Conservation (phyloP, 805 yeast genomes). For the Candida fluviatilis region DNA sequence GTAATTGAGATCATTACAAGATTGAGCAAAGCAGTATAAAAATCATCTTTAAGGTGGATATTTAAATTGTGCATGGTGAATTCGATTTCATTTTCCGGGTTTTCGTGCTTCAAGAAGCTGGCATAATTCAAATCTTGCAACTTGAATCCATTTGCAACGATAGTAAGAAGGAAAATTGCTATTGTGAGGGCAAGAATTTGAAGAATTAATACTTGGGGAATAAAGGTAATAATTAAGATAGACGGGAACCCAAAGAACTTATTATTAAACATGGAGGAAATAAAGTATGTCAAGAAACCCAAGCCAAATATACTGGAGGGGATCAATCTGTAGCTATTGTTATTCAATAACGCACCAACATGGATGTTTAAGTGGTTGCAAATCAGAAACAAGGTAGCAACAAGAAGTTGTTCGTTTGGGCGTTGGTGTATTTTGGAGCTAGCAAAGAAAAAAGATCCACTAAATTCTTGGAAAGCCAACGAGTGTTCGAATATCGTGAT, state of each 20-base stretch:
- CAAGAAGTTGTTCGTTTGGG: slow-evolving; percentile 51
- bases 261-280: slow-evolving; percentile 36
- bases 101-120: slow-evolving; percentile 22
- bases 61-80: slow-evolving; percentile 24
- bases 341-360: slow-evolving; percentile 51
- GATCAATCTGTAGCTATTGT: slow-evolving; percentile 52
- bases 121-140: slow-evolving; percentile 33
- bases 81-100: slow-evolving; percentile 15
- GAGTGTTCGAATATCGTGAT: slow-evolving; percentile 74
- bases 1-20: slow-evolving; percentile 60
- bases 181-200: slow-evolving; percentile 49
- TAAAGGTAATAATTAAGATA: slow-evolving; percentile 52
- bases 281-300: slow-evolving; percentile 42
- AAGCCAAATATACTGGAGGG: slow-evolving; percentile 61
- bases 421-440: slow-evolving; percentile 17
- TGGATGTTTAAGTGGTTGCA: slow-evolving; percentile 61
- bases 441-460: slow-evolving; percentile 27
- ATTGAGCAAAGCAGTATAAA: slow-evolving; percentile 56
- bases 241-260: slow-evolving; percentile 48
- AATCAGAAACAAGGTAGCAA: slow-evolving; percentile 53
- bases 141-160: slow-evolving; percentile 47
- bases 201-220: slow-evolving; percentile 62
- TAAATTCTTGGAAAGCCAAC: slow-evolving; percentile 70
- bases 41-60: slow-evolving; percentile 54
- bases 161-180: slow-evolving; percentile 53